Base-by-base conservation (phyloP, 78 protist genomes). In the Creolimax fragrantissima region DNA sequence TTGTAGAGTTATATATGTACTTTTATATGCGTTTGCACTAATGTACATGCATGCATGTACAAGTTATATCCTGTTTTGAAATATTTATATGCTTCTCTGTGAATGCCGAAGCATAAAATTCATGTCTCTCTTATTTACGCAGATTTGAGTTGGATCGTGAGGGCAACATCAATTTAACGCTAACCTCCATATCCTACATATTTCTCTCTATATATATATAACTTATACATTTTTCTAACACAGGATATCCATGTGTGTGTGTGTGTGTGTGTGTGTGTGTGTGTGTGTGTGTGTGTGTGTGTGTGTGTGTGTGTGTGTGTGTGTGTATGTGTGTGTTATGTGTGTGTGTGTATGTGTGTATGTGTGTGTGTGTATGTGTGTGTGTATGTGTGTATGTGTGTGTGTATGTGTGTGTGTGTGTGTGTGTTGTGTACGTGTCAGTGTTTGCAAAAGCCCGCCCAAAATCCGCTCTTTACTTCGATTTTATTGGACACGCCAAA, bases 381-480 rank as follows among this genome's bases (percentile, higher is more conserved):
- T 85, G 39, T 85, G 89, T 85, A 39, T 85, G 89, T 90, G 6
- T 85, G 84, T 74, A 44, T 42, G 90, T 88, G 44, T 88, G 90
- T 88, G 44, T 35, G 90, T 88, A 42, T 88, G 90, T 88, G 44
- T 88, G 90, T 88, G 44, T 88, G 90, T 88, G 44, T 35, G 43
- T 4, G 3, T 5, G 11, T 5, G 5, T 5, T 5, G 17, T 85
- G 3, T 39, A 39, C 43, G 3, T 11, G 43, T 39, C 3, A 58
- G 74, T 58, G 74, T 11, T 17, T 17, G 17, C 11, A 58, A 58
- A 11, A 17, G 74, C n/a, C n/a, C n/a, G n/a, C n/a, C n/a, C n/a
- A n/a, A n/a, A n/a, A n/a, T n/a, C n/a, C n/a, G n/a, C n/a, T n/a
- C n/a, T n/a, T n/a, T n/a, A n/a, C n/a, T n/a, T n/a, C n/a, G n/a